Conservation (phyloP, 768 basidiomycete genomes). For the Dentipellis fragilis region DNA sequence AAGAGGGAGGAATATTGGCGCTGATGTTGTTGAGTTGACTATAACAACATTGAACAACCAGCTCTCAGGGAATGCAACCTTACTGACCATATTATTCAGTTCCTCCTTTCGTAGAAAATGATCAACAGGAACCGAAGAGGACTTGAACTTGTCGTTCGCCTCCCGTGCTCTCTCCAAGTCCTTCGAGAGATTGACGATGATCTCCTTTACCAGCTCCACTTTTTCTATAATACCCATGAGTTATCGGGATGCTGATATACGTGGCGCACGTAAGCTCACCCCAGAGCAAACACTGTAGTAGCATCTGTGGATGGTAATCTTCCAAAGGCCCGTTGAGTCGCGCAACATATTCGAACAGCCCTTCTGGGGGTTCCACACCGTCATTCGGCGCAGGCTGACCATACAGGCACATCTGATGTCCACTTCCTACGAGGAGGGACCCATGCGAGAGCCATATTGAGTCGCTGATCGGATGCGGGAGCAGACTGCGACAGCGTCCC, state of each 20-base stretch:
- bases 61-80: neutral
- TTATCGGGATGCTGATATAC: neutral
- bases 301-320: conserved; percentile 90
- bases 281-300: conserved; percentile 89
- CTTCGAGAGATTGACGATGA: conserved; percentile 58
- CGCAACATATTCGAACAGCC: conserved; percentile 77
- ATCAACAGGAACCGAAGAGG: conserved; percentile 48
- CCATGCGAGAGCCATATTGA: conserved; percentile 89
- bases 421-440: conserved; percentile 70
- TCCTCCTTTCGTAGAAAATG: conserved; percentile 38
- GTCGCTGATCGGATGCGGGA: conserved; percentile 72
- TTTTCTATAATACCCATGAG: conserved; percentile 43
- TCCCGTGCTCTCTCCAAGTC: conserved; percentile 25
- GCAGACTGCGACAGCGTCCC: conserved; percentile 22
- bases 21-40: conserved; percentile 11
- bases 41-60: neutral
- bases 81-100: conserved; percentile 14
- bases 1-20: conserved; percentile 49
- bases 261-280: conserved; percentile 35
- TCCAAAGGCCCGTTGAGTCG: conserved; percentile 76
- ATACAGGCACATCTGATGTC: conserved; percentile 77
- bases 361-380: conserved; percentile 24
- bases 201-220: conserved; percentile 72
- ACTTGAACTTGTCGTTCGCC: conserved; percentile 18
- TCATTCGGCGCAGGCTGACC: conserved; percentile 31